Conservation (phyloP, 1,139 yeast genomes). For the Meyerozyma guilliermondii region DNA sequence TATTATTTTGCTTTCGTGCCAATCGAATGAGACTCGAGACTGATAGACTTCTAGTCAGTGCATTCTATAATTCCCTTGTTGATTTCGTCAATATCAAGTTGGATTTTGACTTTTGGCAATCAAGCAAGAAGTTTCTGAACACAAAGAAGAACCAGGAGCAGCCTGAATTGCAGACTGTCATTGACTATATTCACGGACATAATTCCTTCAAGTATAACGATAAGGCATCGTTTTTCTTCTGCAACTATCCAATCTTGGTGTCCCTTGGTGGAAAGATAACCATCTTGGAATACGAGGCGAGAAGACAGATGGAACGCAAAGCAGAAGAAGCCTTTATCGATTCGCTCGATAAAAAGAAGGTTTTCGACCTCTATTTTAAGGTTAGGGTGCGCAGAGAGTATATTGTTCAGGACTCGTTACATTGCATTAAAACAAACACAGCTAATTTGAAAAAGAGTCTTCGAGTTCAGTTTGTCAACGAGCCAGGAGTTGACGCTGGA, state of each 20-base stretch:
- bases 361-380: slow-evolving; percentile 62
- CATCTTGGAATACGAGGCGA: slow-evolving; percentile 77
- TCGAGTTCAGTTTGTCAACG: slow-evolving; percentile 73
- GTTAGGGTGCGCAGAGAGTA: slow-evolving; percentile 63
- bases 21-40: slow-evolving; percentile 31
- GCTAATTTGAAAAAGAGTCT: slow-evolving; percentile 69
- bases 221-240: slow-evolving; percentile 48
- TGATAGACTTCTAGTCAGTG: slow-evolving; percentile 39
- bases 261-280: slow-evolving; percentile 80
- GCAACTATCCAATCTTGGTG: slow-evolving; percentile 78
- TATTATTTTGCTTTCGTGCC: slow-evolving; percentile 52
- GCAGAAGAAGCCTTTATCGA: slow-evolving; percentile 87
- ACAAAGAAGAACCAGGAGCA: slow-evolving; percentile 1
- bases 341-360: slow-evolving; percentile 59
- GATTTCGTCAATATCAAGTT: slow-evolving; percentile 72
- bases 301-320: slow-evolving; percentile 75
- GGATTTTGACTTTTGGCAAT: slow-evolving; percentile 86
- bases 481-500: slow-evolving; percentile 94
- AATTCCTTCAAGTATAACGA: slow-evolving; percentile 15
- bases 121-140: slow-evolving; percentile 12
- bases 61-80: slow-evolving; percentile 75
- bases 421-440: slow-evolving; percentile 54
- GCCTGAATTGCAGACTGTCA: slow-evolving; percentile 34
- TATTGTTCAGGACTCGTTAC: slow-evolving; percentile 71
- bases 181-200: slow-evolving; percentile 44